Base-by-base conservation (phyloP, 2,329 filamentous ascomycete genomes). In the Pseudofabraea citricarpa region DNA sequence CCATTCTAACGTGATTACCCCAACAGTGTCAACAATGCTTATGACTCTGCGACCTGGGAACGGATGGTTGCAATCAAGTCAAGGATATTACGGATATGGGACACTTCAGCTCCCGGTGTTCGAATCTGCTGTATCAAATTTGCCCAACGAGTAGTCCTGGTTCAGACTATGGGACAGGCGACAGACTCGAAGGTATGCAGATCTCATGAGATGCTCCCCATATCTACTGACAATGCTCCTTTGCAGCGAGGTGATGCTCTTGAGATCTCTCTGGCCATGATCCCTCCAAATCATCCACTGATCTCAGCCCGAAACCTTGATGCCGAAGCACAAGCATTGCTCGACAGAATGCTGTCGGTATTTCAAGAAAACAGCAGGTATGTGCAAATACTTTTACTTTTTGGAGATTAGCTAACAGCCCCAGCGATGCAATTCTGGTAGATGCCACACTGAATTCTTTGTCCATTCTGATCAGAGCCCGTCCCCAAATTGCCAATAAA, bases 81-180 rank as follows among this genome's bases (percentile, higher is more conserved):
- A 43, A 86, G 83, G 56, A 93, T 98, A 54, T 67, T 98, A 47
- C 81, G 80, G 47, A 81, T 93, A 58, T 96, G 94, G 91, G 91
- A 96, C 56, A 77, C 73, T 33, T 83, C 87, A 15, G 70, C 79
- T 12, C 75, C 84, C 10, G 85, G 88, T 3, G 79, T 97, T 50
- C 84, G 84, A 56, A 84, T 97, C 63, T 95, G 90, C 72, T 97
- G 93, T 70, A 85, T 97, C 74, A 98, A 98, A 66, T 98, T 98
- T 64, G 85, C 89, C 27, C 91, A 98, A 69, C 83, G 88, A 51
- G 88, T 97, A 35, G 86, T 98, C 35, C 78, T 96, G 53, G 87
- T 90, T 15, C 91, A 98, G 66, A 96, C 89, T 9, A 82, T 84
- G n/a, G 88, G 88, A 36, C 70, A 84, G 46, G 86, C 87, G 54